Evolutionary conservation across 257 asterid species (phyloP).

Genomic region (Capsicum rhomboideum): DNA sequence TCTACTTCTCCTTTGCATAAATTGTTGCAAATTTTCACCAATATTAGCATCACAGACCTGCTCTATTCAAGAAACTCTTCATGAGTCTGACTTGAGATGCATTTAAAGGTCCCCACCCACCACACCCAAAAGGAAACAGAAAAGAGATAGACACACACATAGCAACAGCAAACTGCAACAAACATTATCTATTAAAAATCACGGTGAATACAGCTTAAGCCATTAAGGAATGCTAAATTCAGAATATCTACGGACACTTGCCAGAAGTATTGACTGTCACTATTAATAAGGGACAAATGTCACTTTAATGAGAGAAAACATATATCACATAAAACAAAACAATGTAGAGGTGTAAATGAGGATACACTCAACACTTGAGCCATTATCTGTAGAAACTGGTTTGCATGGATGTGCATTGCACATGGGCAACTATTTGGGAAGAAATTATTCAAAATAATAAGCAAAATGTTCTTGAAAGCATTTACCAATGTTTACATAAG

Average conservation of each 20-base stretch:
- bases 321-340: neutral
- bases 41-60: neutral
- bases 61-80: neutral
- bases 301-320: neutral
- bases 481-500: neutral
- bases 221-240: neutral
- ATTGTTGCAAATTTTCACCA: neutral
- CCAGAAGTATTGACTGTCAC: neutral
- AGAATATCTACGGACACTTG: neutral
- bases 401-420: neutral
- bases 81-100: neutral
- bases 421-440: neutral
- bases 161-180: neutral
- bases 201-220: neutral
- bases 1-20: neutral
- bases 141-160: neutral
- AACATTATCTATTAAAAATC: neutral
- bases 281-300: neutral
- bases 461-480: neutral
- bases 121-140: neutral
- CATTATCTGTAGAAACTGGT: neutral
- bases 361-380: neutral
- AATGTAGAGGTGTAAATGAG: neutral
- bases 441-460: neutral
- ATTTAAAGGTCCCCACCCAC: neutral